Base-by-base conservation (phyloP, 1,139 yeast genomes). In the Scheffersomyces lignicola region DNA sequence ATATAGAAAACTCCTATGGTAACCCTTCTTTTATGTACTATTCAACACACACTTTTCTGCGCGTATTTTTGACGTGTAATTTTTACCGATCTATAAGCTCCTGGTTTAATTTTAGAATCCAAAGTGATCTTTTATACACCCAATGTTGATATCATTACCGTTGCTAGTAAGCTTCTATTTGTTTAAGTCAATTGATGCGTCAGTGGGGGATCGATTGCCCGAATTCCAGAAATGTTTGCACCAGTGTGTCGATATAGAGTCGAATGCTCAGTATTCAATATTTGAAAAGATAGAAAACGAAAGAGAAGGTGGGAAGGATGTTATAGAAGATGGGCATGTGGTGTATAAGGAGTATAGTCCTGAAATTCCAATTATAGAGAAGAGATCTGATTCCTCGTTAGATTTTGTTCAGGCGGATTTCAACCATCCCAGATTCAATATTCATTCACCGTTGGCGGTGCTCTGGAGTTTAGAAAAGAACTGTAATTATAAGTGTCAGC, bases 401-500 rank as follows among this genome's bases (percentile, higher is more conserved):
- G 13, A 18, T 10, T 22, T n/a, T 18, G 28, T 23, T 13, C 33
- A 33, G 34, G 20, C n/a, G 31, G 24, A 15, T 26, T 18, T 16
- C 25, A 11, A 18, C 12, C 14, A 13, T 24, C 27, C 30, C 23
- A 15, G 33, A 24, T 32, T 20, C 18, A 7, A 11, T 23, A 11
- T 16, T 5, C 11, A 26, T 16, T 26, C 29, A 10, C 29, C 29
- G 3, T 43, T 49, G 18, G 44, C 45, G 33, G 43, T 40, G 10
- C 14, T 59, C 3, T 70, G 76, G 76, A 57, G 59, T 36, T 69
- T 75, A 43, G 41, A 35, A 1, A 57, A 60, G 41, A 67, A 69
- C 39, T 70, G 76, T 46, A 54, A 58, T 38, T 70, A 70, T 44
- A 60, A 66, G 38, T 70, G 76, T 43, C 69, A 59, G 41, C 75